Evolutionary conservation across 75 land plant species (phyloP), one percentile per base, ranked within the genome.

Genomic region (Cupressus sempervirens): DNA sequence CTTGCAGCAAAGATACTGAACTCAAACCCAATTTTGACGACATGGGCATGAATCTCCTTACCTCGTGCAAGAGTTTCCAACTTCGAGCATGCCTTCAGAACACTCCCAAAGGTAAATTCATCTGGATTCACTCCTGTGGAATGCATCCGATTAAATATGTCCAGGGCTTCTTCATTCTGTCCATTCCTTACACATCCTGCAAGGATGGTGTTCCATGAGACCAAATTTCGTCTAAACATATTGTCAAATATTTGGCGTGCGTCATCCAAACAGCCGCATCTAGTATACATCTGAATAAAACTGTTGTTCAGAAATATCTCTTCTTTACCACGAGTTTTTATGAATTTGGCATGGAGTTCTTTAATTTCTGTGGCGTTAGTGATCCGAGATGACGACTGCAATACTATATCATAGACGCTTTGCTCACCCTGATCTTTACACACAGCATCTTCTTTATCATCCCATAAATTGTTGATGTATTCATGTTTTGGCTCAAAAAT

Each of bases 121-220:
- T 93, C 90, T 1, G 89, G 89, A 54, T 30, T 79, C 13, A 85
- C 87, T 38, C 87, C 87, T 32, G 26, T 43, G 30, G n/a, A 30
- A 70, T 53, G 67, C 91, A 94, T 88, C 16, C 40, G 76, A 8
- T 46, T 75, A 86, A 91, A 94, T 30, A 38, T 36, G 11, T 40
- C 1, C 41, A 93, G 18, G 48, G 87, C 89, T 6, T 83, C 70
- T 29, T 86, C 85, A 7, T 74, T 74, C 43, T 50, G 35, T 23
- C 87, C 94, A 12, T 40, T 74, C 45, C 86, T 75, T 9, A 84
- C 89, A 83, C 90, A 87, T 80, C 91, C 86, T 0, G 92, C 89
- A 43, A 94, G 54, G 16, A 94, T 76, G n/a, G 96, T 88, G 83
- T 89, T 94, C 91, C 94, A 94, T 18, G 92, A 88, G 38, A 83